Evolutionary conservation across 345 rosid genomes (phyloP), one percentile per base, ranked within the genome.

Genomic region (Camelina laxa): DNA sequence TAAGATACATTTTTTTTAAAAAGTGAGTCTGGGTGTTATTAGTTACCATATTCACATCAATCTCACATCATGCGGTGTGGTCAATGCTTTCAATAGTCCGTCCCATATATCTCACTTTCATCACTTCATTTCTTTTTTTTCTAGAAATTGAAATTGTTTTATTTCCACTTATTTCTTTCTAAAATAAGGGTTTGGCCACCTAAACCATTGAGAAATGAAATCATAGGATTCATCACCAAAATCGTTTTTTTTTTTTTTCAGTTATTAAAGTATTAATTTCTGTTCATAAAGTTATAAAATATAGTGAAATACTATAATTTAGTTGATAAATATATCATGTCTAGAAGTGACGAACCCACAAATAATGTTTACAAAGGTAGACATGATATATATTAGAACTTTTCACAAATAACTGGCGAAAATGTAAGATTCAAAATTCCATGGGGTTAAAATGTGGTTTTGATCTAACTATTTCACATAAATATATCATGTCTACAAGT

Each of bases 11-110:
- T 27, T 11, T 67, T 24, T 27, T 27, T 33, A 21, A 69, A 53
- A 60, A 62, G 70, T 63, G 76, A 56, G 16, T 77, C 21, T 63
- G 59, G 56, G 72, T 77, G 72, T 70, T 65, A 70, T 70, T 70
- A 57, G 71, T 77, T 70, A 76, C 41, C 65, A 55, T 47, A 57
- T 39, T 70, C 61, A 76, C 75, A 69, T 63, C 75, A 75, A 50
- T 60, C 68, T 59, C 68, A 75, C 73, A 67, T 75, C 68, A 60
- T 60, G 69, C 67, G 50, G 41, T 53, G 65, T 41, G 56, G 49
- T 53, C 79, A 69, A 61, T 68, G 39, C 69, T 62, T 62, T 53
- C 49, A 67, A 30, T n/a, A 50, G 69, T 67, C 55, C 35, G 6
- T 47, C 42, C 42, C 69, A 60, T 60, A 30, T 60, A 35, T 53